A percentile compares a stretch with the other conserved stretches of the same genome.
These are phyloP conservation scores for Rhizoclosmatium globosum DNA, from an alignment of 192 early-diverging fungal species.

Conservation along the genomic window DNA sequence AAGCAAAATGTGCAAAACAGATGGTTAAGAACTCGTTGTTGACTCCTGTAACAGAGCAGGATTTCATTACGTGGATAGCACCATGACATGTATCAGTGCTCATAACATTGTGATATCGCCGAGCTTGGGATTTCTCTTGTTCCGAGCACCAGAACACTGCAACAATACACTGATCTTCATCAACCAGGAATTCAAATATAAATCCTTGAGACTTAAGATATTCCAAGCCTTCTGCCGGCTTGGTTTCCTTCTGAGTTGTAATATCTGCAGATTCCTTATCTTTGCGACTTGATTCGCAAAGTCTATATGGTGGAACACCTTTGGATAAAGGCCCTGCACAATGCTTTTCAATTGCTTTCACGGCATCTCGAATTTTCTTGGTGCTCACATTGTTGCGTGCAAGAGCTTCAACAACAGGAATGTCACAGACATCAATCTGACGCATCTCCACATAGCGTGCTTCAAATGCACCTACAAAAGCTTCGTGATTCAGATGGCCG, in stretches of 20 bases:
- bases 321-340: background rate
- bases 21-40: background rate
- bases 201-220: no score
- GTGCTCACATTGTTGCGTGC: background rate
- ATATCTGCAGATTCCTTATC: background rate
- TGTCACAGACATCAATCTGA: background rate
- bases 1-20: background rate
- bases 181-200: background rate
- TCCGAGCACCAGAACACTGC: background rate
- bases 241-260: background rate
- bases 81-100: background rate
- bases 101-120: background rate
- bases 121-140: background rate
- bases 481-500: background rate
- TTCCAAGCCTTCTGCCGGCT: background rate
- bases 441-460: background rate
- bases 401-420: background rate
- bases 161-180: background rate
- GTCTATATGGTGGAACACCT: background rate
- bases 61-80: background rate
- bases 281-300: background rate
- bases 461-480: background rate
- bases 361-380: background rate
- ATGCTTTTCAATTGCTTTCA: background rate
- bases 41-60: no score